These are phyloP conservation scores for Boeremia lycopersici DNA, from an alignment of 2,329 filamentous ascomycete species.

Conservation along the genomic window DNA sequence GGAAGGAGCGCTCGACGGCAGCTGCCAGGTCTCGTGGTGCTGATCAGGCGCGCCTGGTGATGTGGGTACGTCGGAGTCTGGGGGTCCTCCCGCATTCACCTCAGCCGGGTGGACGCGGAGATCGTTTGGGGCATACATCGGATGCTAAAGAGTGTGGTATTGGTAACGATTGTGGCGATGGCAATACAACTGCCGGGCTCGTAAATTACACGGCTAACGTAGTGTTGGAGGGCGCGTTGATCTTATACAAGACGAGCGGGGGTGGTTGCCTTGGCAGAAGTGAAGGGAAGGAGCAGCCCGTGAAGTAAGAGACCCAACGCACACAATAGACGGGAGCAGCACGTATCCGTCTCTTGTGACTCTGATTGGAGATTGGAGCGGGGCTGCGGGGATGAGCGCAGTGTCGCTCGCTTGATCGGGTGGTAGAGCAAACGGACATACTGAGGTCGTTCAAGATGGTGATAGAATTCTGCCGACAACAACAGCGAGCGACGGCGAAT, in stretches of 20 bases:
- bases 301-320: conserved; percentile 1
- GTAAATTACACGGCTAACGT: neutral
- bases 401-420: neutral
- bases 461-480: neutral
- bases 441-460: neutral
- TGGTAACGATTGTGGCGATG: neutral
- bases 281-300: conserved; percentile 12
- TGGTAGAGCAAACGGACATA: conserved; percentile 1
- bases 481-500: no score
- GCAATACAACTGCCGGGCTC: neutral
- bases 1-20: neutral
- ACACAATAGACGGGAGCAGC: neutral
- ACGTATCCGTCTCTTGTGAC: neutral
- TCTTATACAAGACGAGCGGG: neutral
- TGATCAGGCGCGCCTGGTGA: neutral
- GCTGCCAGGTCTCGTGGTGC: neutral
- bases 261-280: conserved; percentile 7
- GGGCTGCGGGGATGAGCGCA: neutral
- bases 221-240: neutral
- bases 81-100: neutral
- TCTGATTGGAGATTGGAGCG: neutral
- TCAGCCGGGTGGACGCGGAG: neutral
- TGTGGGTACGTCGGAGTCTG: no score
- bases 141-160: neutral
- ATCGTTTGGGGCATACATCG: neutral